A percentile compares a stretch with the other conserved stretches of the same genome.
phyloP scores from a whole-genome alignment of 805 yeast genomes.

The Candida glaebosa region DNA sequence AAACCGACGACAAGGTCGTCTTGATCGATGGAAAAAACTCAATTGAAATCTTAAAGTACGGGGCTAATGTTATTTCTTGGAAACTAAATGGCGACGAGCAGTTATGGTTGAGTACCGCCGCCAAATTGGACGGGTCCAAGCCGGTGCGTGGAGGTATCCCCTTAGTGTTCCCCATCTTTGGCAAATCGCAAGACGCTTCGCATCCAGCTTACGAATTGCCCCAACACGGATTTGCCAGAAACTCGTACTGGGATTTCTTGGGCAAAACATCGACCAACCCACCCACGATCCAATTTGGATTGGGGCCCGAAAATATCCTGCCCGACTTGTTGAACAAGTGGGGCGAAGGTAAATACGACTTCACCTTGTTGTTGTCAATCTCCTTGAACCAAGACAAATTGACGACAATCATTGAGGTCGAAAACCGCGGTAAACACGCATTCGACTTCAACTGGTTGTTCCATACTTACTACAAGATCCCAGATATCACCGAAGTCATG shows the following conservation, averaged over 20 bases:
- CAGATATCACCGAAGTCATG: constrained; percentile 72
- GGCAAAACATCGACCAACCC: constrained; percentile 80
- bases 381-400: constrained; percentile 56
- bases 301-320: constrained; percentile 80
- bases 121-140: constrained; percentile 84
- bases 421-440: constrained; percentile 58
- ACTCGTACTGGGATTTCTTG: constrained; percentile 86
- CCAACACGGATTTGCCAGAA: constrained; percentile 96
- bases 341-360: constrained; percentile 55
- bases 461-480: constrained; percentile 81
- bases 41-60: constrained; percentile 74
- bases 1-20: constrained; percentile 58
- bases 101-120: constrained; percentile 75
- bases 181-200: constrained; percentile 53
- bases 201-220: constrained; percentile 69
- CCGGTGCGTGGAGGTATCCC: constrained; percentile 99
- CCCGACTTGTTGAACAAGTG: constrained; percentile 57
- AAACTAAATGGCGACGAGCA: constrained; percentile 64
- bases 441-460: constrained; percentile 92
- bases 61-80: constrained; percentile 92
- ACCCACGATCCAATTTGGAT: constrained; percentile 78
- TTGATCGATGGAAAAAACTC: constrained; percentile 48
- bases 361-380: constrained; percentile 71
- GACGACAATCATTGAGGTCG: constrained; percentile 70
- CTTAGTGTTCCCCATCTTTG: constrained; percentile 90